These are phyloP conservation scores for Geotrichum siamense DNA, from an alignment of 1,139 yeast genomes.

Conservation along the genomic window DNA sequence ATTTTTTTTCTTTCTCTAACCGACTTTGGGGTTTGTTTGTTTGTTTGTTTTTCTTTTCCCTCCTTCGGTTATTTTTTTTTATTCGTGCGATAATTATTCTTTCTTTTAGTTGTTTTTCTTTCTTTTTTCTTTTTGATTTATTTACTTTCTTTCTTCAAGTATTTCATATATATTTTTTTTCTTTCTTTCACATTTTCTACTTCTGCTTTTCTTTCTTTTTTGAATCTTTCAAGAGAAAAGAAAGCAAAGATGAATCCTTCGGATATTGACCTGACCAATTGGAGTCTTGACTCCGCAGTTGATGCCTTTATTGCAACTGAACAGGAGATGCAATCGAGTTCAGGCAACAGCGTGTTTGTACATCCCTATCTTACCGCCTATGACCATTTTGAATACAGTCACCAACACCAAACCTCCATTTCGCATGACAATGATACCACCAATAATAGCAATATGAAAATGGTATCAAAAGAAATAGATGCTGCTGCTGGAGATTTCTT, in stretches of 20 bases:
- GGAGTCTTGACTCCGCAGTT: slow-evolving; percentile 14
- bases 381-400: slow-evolving; percentile 9
- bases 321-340: slow-evolving; percentile 12
- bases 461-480: slow-evolving; percentile 12
- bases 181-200: slow-evolving; percentile 2
- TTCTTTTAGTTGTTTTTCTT: no score
- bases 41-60: no score
- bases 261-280: slow-evolving; percentile 15
- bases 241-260: slow-evolving; percentile 11
- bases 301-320: slow-evolving; percentile 15
- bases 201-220: not conserved
- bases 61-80: no score
- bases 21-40: no score
- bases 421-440: slow-evolving; percentile 4
- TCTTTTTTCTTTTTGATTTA: not conserved
- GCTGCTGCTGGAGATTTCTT: slow-evolving; percentile 14
- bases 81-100: no score
- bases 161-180: slow-evolving; percentile 1
- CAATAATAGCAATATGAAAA: not conserved
- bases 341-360: slow-evolving; percentile 10
- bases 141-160: not conserved
- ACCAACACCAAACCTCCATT: not conserved
- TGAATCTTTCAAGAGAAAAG: not conserved
- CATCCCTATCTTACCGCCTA: slow-evolving; percentile 9
- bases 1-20: no score